Conservation (phyloP, 768 basidiomycete genomes). For the Leucocoprinus leucothites region DNA sequence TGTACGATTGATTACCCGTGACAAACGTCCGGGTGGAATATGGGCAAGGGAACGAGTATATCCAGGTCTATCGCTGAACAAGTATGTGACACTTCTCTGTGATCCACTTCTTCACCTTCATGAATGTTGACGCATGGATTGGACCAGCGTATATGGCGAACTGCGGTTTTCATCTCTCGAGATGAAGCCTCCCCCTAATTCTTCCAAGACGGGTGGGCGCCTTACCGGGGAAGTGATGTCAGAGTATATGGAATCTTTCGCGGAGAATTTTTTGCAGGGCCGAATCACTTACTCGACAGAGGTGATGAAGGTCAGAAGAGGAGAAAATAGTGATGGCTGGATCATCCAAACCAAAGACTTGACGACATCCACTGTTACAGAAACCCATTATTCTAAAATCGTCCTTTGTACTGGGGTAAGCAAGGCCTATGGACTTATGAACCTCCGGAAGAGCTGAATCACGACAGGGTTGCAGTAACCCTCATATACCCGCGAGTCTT, state of each 20-base stretch:
- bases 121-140: background rate
- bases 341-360: constrained; percentile 35
- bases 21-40: constrained; percentile 45
- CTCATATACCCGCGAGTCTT: constrained; percentile 41
- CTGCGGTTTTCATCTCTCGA: constrained; percentile 45
- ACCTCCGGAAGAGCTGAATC: background rate
- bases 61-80: constrained; percentile 48
- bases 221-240: constrained; percentile 45
- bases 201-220: constrained; percentile 29
- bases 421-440: constrained; percentile 5
- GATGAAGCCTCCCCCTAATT: constrained; percentile 36
- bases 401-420: constrained; percentile 18
- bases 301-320: constrained; percentile 40
- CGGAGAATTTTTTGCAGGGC: constrained; percentile 31
- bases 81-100: constrained; percentile 29
- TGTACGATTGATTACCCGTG: constrained; percentile 45
- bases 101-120: background rate
- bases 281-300: constrained; percentile 32
- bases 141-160: constrained; percentile 49
- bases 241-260: constrained; percentile 45
- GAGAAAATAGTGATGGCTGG: constrained; percentile 32
- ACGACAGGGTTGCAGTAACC: constrained; percentile 51
- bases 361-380: background rate
- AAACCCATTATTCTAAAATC: constrained; percentile 7
- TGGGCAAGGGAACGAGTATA: constrained; percentile 48